Base-by-base conservation (phyloP, 2,329 filamentous ascomycete species). In the Aspergillus transmontanensis region DNA sequence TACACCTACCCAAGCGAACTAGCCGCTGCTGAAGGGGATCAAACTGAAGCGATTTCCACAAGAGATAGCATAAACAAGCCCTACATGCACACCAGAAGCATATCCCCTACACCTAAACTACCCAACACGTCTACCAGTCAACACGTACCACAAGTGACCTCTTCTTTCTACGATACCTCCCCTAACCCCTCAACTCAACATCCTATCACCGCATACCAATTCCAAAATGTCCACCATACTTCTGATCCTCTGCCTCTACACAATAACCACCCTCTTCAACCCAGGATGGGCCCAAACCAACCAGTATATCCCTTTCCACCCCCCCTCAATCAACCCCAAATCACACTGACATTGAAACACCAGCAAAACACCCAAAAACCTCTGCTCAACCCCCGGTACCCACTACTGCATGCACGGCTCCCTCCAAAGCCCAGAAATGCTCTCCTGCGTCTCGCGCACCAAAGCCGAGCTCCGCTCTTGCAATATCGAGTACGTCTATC, bases 331-430 rank as follows among this genome's bases (percentile, higher is more conserved):
- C 48, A 11, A 32, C n/a, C n/a, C 34, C 50, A 54, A 57, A 23
- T 19, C 28, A 36, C n/a, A n/a, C 26, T 60, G 32, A 63, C 19
- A 36, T 2, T 2, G 30, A 36, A 16, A 26, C 23, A 9, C 32
- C 48, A 72, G 70, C 34, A 53, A 63, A 1, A 41, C 63, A 26
- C 63, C 63, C n/a, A 69, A 69, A 59, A 57, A 36, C 10, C 61
- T 72, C 28, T 72, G 71, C 59, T 68, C 69, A 14, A 63, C 63
- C 12, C 45, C 60, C 9, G 64, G 60, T 26, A 63, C 63, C 41
- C 61, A 51, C 30, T 72, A 70, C 60, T 72, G 71, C 39, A 30
- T 55, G 46, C 53, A 59, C 6, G 60, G 58, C 26, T 72, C 71
- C 12, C 63, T 72, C 2, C 32, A 62, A 6, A 57, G 64, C 23